These are phyloP conservation scores for Cytospora piceicola DNA, from an alignment of 2,329 filamentous ascomycete species.

Conservation along the genomic window DNA sequence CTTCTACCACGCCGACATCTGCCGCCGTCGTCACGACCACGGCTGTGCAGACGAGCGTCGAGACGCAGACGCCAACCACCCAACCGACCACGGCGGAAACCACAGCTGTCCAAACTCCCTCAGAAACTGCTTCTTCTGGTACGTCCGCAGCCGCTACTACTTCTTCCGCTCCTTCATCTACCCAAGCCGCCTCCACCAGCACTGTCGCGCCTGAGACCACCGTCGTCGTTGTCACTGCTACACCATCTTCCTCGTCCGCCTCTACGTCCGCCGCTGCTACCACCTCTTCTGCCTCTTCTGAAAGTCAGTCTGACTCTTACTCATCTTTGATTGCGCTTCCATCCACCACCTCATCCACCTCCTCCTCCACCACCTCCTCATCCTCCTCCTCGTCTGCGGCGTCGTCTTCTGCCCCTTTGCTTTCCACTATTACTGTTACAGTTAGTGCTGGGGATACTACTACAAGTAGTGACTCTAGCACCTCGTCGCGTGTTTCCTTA, in stretches of 20 bases:
- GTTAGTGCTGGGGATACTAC: constrained; percentile 9
- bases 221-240: constrained; percentile 3
- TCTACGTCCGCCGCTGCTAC: constrained; percentile 31
- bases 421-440: constrained; percentile 15
- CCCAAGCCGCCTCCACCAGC: constrained; percentile 34
- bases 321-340: constrained; percentile 24
- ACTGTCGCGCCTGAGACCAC: constrained; percentile 34
- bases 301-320: constrained; percentile 33
- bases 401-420: constrained; percentile 23
- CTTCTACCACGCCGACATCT: constrained; percentile 25
- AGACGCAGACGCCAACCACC: constrained; percentile 14
- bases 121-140: constrained; percentile 36
- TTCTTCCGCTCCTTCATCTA: constrained; percentile 31
- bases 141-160: constrained; percentile 37
- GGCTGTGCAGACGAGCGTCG: constrained; percentile 20
- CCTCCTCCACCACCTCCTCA: constrained; percentile 27
- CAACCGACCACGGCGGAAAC: constrained; percentile 35
- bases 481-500: constrained; percentile 18
- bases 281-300: constrained; percentile 30
- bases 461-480: constrained; percentile 13
- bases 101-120: constrained; percentile 33
- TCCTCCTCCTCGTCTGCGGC: constrained; percentile 22
- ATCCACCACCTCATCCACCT: constrained; percentile 16
- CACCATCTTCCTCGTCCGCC: constrained; percentile 32
- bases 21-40: constrained; percentile 32